Conservation (phyloP, 495 filamentous ascomycete genomes). For the Neurospora sp. region DNA sequence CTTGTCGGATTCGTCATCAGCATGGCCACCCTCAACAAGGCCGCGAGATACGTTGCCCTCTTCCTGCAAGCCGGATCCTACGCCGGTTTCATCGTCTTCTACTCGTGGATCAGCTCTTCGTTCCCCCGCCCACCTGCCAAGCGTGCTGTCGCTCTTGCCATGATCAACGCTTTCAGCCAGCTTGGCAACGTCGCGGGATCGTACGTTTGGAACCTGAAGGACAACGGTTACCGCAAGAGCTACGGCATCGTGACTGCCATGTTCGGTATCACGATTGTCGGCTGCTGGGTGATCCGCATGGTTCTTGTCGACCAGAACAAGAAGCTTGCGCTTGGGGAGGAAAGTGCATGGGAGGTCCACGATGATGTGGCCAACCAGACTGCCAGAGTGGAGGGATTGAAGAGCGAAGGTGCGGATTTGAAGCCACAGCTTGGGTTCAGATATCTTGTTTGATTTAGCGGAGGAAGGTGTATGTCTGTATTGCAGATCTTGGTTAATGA, state of each 20-base stretch:
- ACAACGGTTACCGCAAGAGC: slow-evolving; percentile 29
- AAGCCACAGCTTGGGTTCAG: slow-evolving; percentile 6
- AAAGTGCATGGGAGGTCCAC: slow-evolving; percentile 8
- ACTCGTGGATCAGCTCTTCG: slow-evolving; percentile 67
- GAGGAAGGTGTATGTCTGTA: background rate
- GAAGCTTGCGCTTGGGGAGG: slow-evolving; percentile 48
- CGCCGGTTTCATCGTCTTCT: slow-evolving; percentile 58
- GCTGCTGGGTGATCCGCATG: slow-evolving; percentile 40
- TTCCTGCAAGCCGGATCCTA: slow-evolving; percentile 56
- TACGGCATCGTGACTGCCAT: slow-evolving; percentile 54
- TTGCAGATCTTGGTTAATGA: slow-evolving; percentile 1
- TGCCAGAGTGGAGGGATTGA: slow-evolving; percentile 8
- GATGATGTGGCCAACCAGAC: slow-evolving; percentile 15
- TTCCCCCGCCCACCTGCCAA: slow-evolving; percentile 70
- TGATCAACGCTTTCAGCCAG: slow-evolving; percentile 71
- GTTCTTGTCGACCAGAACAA: slow-evolving; percentile 56
- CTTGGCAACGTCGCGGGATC: slow-evolving; percentile 60
- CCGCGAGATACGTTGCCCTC: slow-evolving; percentile 64
- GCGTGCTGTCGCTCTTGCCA: slow-evolving; percentile 65
- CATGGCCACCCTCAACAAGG: slow-evolving; percentile 53
- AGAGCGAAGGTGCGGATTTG: background rate
- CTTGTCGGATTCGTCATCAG: slow-evolving; percentile 64
- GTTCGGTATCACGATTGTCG: slow-evolving; percentile 44
- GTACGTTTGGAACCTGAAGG: slow-evolving; percentile 56
- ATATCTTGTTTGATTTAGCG: slow-evolving; percentile 5